A percentile compares a stretch with the other conserved stretches of the same genome.
Conservation (phyloP, 305 asterid species). For the Solanum hybrid region DNA sequence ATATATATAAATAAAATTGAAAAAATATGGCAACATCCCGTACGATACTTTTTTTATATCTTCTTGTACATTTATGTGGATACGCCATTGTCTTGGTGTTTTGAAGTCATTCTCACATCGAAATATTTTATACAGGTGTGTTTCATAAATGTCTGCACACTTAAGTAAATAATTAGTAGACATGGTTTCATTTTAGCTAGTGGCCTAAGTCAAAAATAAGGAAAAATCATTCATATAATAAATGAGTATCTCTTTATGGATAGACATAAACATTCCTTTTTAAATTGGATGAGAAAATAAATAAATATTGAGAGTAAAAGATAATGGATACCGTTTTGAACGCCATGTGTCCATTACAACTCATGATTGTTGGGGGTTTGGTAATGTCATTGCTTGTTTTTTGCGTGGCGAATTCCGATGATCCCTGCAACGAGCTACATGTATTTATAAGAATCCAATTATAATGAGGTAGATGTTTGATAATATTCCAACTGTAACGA, state of each 20-base stretch:
- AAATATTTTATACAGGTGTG: no score
- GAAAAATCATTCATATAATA: background rate
- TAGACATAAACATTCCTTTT: background rate
- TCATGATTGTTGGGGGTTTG: background rate
- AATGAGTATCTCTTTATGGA: background rate
- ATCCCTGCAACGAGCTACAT: background rate
- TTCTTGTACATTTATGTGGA: no score
- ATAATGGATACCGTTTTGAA: background rate
- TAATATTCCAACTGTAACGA: background rate
- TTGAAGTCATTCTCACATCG: no score
- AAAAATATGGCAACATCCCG: no score
- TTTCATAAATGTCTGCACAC: no score
- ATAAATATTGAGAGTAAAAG: background rate
- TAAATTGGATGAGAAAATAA: background rate
- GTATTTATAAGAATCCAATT: background rate
- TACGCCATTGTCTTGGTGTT: no score
- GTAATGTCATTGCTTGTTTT: no score
- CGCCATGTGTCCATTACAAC: background rate
- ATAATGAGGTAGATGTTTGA: no score
- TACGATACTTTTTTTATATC: no score
- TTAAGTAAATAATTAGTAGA: background rate
- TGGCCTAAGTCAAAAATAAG: background rate
- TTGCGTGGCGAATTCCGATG: background rate
- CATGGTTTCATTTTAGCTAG: background rate
- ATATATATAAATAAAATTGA: no score